Percentiles rank a stretch among this genome's conserved stretches.
phyloP scores from a whole-genome alignment of 352 stramenopile genomes.

The Phytophthora podocarpi region DNA sequence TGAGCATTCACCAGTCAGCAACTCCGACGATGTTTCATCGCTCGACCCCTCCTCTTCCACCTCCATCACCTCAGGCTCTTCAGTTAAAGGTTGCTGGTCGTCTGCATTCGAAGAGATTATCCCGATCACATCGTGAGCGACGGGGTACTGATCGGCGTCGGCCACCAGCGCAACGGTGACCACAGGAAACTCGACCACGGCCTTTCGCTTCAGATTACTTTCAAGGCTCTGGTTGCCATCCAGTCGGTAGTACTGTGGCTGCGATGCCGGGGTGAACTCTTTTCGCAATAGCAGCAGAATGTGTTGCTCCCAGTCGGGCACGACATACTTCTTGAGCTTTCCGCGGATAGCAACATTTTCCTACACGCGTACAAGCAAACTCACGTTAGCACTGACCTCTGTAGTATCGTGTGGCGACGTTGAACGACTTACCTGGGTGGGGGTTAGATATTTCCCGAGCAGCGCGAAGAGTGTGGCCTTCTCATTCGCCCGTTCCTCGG shows the following conservation, averaged over 20 bases:
- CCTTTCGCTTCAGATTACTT: conserved; percentile 80
- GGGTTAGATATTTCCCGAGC: conserved; percentile 63
- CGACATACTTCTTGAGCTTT: conserved; percentile 76
- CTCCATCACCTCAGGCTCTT: conserved; percentile 21
- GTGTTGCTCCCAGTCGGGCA: conserved; percentile 55
- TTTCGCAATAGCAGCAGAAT: conserved; percentile 73
- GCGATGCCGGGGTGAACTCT: conserved; percentile 72
- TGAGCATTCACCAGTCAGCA: conserved; percentile 10
- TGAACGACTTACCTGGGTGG: conserved; percentile 48
- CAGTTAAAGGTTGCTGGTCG: not conserved
- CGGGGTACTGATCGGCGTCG: conserved; percentile 58
- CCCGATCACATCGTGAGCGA: conserved; percentile 77
- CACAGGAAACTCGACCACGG: conserved; percentile 81
- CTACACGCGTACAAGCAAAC: conserved; percentile 27
- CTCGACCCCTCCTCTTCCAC: not conserved
- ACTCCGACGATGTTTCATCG: conserved; percentile 10
- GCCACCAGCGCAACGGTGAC: conserved; percentile 56
- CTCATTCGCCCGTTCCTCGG: conserved; percentile 62
- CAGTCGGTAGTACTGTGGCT: conserved; percentile 77
- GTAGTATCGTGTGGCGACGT: not conserved
- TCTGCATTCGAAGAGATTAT: conserved; percentile 30
- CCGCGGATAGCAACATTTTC: conserved; percentile 70
- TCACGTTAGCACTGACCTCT: not conserved
- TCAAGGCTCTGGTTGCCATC: conserved; percentile 65
- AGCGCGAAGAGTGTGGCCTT: conserved; percentile 58